phyloP scores from a whole-genome alignment of 192 early-diverging fungal species.

The Backusella luteola region DNA sequence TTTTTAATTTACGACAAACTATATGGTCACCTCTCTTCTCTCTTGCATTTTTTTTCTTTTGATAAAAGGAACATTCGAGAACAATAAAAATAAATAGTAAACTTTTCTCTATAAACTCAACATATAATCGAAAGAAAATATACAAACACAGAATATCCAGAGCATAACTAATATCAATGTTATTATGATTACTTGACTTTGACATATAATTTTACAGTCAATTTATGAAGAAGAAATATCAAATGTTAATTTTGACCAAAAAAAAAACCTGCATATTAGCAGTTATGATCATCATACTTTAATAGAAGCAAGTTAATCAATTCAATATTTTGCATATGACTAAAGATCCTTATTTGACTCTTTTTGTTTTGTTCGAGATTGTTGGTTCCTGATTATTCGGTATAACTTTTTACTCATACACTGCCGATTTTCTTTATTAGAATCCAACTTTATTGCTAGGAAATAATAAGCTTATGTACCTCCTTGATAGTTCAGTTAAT shows the following conservation, averaged over 20 bases:
- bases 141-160: no score
- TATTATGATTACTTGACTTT: no score
- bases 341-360: background rate
- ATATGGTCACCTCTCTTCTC: background rate
- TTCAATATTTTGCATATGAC: constrained; percentile 2
- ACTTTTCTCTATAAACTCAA: no score
- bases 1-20: background rate
- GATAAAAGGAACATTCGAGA: background rate
- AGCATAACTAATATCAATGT: no score
- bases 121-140: no score
- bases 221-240: background rate
- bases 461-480: no score
- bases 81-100: no score
- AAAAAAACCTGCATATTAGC: background rate
- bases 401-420: background rate
- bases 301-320: constrained; percentile 4
- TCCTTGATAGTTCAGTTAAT: no score
- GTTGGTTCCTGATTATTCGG: background rate
- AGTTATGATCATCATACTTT: background rate
- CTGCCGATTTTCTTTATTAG: no score
- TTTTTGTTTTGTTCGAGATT: background rate
- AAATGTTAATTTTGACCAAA: background rate
- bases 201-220: background rate
- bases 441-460: no score
- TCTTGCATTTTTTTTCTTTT: background rate